Base-by-base conservation (phyloP, 2,329 filamentous ascomycete genomes). In the Aspergillus quadricinctus region DNA sequence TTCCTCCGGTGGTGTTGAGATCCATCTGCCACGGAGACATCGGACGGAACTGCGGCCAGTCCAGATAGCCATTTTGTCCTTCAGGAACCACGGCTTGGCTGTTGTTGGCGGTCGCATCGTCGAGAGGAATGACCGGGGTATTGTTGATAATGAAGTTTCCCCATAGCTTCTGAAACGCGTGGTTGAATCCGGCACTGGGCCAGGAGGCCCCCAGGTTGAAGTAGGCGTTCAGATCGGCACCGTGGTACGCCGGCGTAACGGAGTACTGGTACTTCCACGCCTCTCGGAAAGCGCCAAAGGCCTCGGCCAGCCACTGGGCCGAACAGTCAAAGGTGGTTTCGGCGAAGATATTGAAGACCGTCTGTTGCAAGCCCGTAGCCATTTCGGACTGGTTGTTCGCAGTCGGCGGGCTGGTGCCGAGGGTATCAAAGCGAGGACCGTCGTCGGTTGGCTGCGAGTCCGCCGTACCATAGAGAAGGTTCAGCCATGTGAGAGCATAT, bases 161-260 rank as follows among this genome's bases (percentile, higher is more conserved):
- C 73, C 73, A 77, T 3, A 78, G 76, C 53, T 69, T 72, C 57
- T 75, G 74, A 52, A 80, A 74, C 0, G 77, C 77, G 31, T 64
- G 65, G 5, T 61, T 65, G 48, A 78, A 73, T 23, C 71, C 72
- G 2, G 62, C 14, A 29, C 53, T 52, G 54, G 58, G 65, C 64
- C 41, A 45, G 21, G 68, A 9, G 28, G 25, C 29, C 3, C 59
- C 63, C 57, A 60, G 52, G 65, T 66, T 31, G 60, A 64, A 55
- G 58, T 63, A 62, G 4, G 71, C 75, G 54, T 77, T 75, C 9
- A 93, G 80, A 29, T 90, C 89, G 19, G 85, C 81, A 1, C 78
- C 76, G 68, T 86, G 83, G 62, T 89, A 87, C 17, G 87, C 83
- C 41, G 84, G 84, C 43, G 91, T 83, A 19, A 90, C 80, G n/a